Base-by-base conservation (phyloP, 2,329 filamentous ascomycete species). In the Cladorrhinum sp. region DNA sequence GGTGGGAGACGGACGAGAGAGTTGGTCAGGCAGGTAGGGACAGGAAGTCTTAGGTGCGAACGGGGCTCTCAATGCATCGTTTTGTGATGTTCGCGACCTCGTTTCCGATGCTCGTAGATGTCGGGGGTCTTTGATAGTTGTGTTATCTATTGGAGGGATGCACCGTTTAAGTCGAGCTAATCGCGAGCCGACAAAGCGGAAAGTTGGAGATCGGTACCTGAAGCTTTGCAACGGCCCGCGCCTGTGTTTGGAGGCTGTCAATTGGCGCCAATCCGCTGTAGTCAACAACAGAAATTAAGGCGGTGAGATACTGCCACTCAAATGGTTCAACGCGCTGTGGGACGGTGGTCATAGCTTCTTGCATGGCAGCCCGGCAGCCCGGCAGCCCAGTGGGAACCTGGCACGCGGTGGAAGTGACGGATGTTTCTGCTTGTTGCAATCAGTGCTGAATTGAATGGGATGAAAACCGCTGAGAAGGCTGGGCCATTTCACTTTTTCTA, bases 211-310 rank as follows among this genome's bases (percentile, higher is more conserved):
- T 61, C 57, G 54, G 49, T 54, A 63, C 52, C 30, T 39, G 57
- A 46, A 57, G 3, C 54, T 49, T 60, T 56, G 58, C 58, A 62
- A 62, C 64, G 65, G 66, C 67, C 67, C 65, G 65, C 65, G 64
- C 58, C 48, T 42, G 59, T 60, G 62, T 59, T 61, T 62, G 63
- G 53, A 23, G 53, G 53, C 14, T 42, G 33, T 55, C 36, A 59
- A 65, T 66, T 65, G 66, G 66, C 64, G 65, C 64, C 60, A 63
- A 61, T 55, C 26, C 30, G 28, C 57, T 48, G 49, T 61, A 62
- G 60, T 67, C 65, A 67, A 67, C 64, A 67, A 67, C 65, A 67
- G 59, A 65, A 46, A 62, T 67, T 68, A 55, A 46, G 67, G 67
- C 67, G 67, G 66, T 68, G 63, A 67, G n/a, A 51, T 68, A 67